These are phyloP conservation scores for Venturia oleaginea DNA, from an alignment of 2,329 filamentous ascomycete genomes.

Conservation along the genomic window DNA sequence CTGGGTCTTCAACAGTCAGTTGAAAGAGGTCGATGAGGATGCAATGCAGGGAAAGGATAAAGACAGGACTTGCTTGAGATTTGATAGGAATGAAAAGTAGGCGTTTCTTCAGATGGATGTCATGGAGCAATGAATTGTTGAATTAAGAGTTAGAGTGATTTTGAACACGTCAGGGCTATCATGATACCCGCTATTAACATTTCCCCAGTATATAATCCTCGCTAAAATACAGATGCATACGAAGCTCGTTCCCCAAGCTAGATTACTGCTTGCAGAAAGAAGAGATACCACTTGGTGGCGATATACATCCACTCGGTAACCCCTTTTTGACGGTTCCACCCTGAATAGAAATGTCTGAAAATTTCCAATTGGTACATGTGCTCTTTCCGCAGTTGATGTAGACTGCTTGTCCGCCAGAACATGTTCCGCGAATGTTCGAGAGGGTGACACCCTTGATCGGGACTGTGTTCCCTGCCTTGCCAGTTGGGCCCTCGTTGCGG, in stretches of 20 bases:
- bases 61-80: too few relatives aligned
- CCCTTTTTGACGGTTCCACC: slow-evolving; percentile 31
- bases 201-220: background rate
- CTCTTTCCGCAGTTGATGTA: slow-evolving; percentile 45
- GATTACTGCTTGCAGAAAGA: background rate
- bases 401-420: slow-evolving; percentile 31
- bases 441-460: slow-evolving; percentile 36
- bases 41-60: too few relatives aligned
- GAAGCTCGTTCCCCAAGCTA: background rate
- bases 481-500: slow-evolving; percentile 36
- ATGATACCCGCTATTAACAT: background rate
- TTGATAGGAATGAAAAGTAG: too few relatives aligned
- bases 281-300: background rate
- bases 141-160: background rate
- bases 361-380: slow-evolving; percentile 44
- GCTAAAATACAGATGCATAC: background rate
- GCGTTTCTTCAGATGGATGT: too few relatives aligned
- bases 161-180: background rate
- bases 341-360: slow-evolving; percentile 39
- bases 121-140: too few relatives aligned
- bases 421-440: slow-evolving; percentile 34
- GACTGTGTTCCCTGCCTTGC: slow-evolving; percentile 37
- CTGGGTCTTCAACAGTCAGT: too few relatives aligned
- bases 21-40: too few relatives aligned
- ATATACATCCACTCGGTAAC: background rate